Evolutionary conservation across 805 yeast species (phyloP).

Genomic region (Metschnikowia shivogae): DNA sequence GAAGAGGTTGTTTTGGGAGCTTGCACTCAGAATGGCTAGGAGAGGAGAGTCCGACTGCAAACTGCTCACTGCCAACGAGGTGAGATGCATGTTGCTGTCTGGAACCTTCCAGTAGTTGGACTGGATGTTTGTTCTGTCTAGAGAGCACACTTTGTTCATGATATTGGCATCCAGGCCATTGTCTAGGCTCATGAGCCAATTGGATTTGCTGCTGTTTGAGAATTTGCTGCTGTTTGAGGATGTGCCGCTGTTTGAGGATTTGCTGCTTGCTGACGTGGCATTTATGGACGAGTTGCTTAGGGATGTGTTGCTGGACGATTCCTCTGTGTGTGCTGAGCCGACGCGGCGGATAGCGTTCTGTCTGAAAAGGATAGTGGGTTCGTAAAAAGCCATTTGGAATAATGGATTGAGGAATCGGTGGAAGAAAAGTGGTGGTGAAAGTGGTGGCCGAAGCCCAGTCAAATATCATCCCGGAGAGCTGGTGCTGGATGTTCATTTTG

Average conservation of each 20-base stretch:
- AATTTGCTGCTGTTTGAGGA: too few species aligned
- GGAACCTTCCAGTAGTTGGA: constrained; percentile 46
- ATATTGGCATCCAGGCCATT: constrained; percentile 29
- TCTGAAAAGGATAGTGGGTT: constrained; percentile 41
- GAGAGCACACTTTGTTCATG: constrained; percentile 40
- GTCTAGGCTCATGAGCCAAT: constrained; percentile 31
- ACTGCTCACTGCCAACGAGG: constrained; percentile 36
- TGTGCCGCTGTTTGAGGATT: too few species aligned
- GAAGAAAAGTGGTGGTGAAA: background rate
- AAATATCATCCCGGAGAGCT: constrained; percentile 1
- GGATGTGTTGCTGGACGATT: constrained; percentile 4
- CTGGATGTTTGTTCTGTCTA: constrained; percentile 37
- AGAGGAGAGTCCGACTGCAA: constrained; percentile 26
- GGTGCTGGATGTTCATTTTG: constrained; percentile 3
- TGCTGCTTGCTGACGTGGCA: too few species aligned
- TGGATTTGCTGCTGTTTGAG: constrained; percentile 7
- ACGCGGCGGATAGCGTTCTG: constrained; percentile 33
- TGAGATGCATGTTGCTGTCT: constrained; percentile 40
- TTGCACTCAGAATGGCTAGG: constrained; percentile 53
- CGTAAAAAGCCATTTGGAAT: constrained; percentile 24
- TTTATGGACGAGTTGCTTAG: too few species aligned
- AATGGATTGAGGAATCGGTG: background rate
- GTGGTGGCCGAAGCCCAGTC: background rate
- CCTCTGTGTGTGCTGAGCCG: constrained; percentile 14
- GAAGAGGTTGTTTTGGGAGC: constrained; percentile 42